Evolutionary conservation across 2,329 filamentous ascomycete species (phyloP).

Genomic region (Dactylellina cionopaga): DNA sequence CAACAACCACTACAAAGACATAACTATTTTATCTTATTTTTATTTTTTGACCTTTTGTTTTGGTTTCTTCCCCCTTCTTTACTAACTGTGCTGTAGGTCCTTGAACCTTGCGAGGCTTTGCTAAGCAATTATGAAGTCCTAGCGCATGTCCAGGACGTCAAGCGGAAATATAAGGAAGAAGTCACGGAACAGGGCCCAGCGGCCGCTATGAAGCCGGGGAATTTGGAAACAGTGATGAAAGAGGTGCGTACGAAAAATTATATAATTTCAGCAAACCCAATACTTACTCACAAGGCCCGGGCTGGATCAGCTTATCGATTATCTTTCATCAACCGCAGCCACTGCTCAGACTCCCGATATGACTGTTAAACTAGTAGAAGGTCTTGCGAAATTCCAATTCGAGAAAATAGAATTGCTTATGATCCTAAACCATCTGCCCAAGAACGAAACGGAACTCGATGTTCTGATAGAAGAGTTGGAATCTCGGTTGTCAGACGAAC

Average conservation of each 20-base stretch:
- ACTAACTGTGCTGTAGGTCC: constrained; percentile 64
- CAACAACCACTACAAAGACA: neutral
- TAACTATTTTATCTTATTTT: neutral
- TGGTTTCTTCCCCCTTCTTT: neutral
- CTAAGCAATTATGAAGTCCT: constrained; percentile 80
- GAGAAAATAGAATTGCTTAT: constrained; percentile 76
- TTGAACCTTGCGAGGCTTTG: constrained; percentile 75
- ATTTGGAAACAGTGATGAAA: constrained; percentile 70
- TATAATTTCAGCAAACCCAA: neutral
- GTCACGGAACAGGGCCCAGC: constrained; percentile 59
- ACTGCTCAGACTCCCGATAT: constrained; percentile 67
- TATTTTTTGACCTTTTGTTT: neutral
- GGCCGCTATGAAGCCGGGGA: constrained; percentile 60
- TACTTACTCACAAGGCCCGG: neutral
- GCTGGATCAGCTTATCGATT: constrained; percentile 68
- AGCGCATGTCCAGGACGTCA: constrained; percentile 70
- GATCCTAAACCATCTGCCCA: constrained; percentile 73
- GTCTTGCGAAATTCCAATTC: constrained; percentile 69
- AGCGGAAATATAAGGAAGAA: constrained; percentile 62
- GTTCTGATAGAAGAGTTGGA: constrained; percentile 74
- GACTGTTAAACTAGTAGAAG: constrained; percentile 67
- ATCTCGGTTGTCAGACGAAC: constrained; percentile 69
- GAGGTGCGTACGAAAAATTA: constrained; percentile 66
- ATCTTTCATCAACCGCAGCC: constrained; percentile 68
- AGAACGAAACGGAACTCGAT: constrained; percentile 69